Evolutionary conservation across 192 early-diverging fungal genomes (phyloP).

Genomic region (Entrophospora sp.): DNA sequence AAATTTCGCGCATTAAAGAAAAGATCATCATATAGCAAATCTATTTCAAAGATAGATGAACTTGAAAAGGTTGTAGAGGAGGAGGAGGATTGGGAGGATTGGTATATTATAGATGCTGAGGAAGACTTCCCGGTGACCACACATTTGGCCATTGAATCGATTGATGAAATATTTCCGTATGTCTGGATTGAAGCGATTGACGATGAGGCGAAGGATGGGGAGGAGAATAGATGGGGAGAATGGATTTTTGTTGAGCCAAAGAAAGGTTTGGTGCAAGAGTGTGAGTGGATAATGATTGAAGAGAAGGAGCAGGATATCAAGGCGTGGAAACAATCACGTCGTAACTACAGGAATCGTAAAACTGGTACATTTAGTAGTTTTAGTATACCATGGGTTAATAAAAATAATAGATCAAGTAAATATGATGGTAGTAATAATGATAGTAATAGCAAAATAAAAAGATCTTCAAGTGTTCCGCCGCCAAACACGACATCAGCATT

Average conservation of each 20-base stretch:
- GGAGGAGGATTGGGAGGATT: constrained; percentile 11
- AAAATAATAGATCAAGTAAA: background rate
- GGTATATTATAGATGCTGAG: background rate
- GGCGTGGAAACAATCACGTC: background rate
- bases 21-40: too few species aligned
- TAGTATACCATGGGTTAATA: constrained; percentile 5
- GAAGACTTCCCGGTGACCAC: constrained; percentile 13
- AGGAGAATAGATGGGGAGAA: constrained; percentile 19
- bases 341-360: background rate
- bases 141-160: constrained; percentile 17
- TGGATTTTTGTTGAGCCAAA: constrained; percentile 20
- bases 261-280: constrained; percentile 17
- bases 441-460: too few species aligned
- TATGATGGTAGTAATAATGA: too few species aligned
- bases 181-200: constrained; percentile 20
- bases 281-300: constrained; percentile 23
- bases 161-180: constrained; percentile 22
- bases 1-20: too few species aligned
- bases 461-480: background rate
- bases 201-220: too few species aligned
- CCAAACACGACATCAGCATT: background rate
- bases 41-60: too few species aligned
- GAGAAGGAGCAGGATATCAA: constrained; percentile 15
- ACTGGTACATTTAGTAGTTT: constrained; percentile 2
- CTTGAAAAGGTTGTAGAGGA: background rate